Percentiles rank a stretch among this genome's conserved stretches.
Conservation (phyloP, 1,284 basidiomycete genomes). For the Bjerkandera adusta region DNA sequence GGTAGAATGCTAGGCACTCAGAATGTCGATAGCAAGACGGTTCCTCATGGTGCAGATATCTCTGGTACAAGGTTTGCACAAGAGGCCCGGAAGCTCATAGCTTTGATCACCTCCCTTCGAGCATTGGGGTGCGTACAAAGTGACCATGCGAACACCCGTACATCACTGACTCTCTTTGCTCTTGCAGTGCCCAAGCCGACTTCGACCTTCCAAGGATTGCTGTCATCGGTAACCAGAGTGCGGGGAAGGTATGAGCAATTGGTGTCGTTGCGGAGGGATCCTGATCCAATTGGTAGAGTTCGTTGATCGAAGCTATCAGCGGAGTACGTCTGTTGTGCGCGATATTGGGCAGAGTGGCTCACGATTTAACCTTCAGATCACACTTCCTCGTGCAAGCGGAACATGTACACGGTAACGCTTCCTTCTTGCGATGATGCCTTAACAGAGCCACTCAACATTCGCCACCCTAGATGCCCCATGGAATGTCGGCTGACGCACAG, state of each 20-base stretch:
- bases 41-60: slow-evolving; percentile 7
- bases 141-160: too few species aligned
- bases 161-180: too few species aligned
- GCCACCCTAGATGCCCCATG: slow-evolving; percentile 55
- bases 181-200: slow-evolving; percentile 54
- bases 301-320: slow-evolving; percentile 72
- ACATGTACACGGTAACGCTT: slow-evolving; percentile 59
- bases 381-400: slow-evolving; percentile 60
- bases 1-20: too few species aligned
- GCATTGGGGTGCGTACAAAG: slow-evolving; percentile 11
- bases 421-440: not conserved
- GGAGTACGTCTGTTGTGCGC: slow-evolving; percentile 32
- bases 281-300: slow-evolving; percentile 26
- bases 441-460: not conserved
- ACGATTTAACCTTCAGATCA: slow-evolving; percentile 37
- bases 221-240: slow-evolving; percentile 42
- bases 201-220: slow-evolving; percentile 70
- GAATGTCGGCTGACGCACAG: slow-evolving; percentile 60
- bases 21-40: too few species aligned
- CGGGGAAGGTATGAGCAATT: slow-evolving; percentile 54
- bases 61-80: slow-evolving; percentile 2
- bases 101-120: slow-evolving; percentile 5
- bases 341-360: not conserved
- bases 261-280: not conserved
- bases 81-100: slow-evolving; percentile 3